Evolutionary conservation across 2,329 filamentous ascomycete species (phyloP).

Genomic region (Penicillium rolfsii): DNA sequence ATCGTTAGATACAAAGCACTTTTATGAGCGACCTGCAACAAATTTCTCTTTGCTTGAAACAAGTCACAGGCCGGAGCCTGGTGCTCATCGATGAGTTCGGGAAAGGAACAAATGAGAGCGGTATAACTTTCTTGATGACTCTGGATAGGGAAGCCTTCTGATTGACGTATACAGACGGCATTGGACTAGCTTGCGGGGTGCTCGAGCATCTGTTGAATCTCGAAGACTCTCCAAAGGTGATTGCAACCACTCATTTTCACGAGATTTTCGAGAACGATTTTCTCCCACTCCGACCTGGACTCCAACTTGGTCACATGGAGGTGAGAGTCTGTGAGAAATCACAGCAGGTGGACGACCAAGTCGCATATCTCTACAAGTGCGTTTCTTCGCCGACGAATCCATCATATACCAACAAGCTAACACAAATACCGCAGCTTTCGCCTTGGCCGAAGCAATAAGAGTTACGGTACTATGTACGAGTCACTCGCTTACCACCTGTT

Average conservation of each 20-base stretch:
- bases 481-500: neutral
- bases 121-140: constrained; percentile 32
- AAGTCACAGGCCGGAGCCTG: constrained; percentile 75
- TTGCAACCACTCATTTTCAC: constrained; percentile 67
- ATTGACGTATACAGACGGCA: constrained; percentile 55
- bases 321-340: constrained; percentile 51
- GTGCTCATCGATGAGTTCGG: constrained; percentile 93
- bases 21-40: constrained; percentile 88
- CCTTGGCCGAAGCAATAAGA: constrained; percentile 72
- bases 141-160: neutral
- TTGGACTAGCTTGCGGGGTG: constrained; percentile 65
- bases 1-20: constrained; percentile 59
- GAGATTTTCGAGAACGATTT: constrained; percentile 59
- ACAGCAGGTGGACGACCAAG: constrained; percentile 54
- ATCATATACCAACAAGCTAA: neutral
- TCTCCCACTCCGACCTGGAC: constrained; percentile 48
- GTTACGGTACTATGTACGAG: constrained; percentile 72
- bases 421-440: constrained; percentile 46
- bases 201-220: constrained; percentile 60
- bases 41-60: constrained; percentile 72
- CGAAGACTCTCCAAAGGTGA: constrained; percentile 58
- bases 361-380: constrained; percentile 69
- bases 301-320: constrained; percentile 64
- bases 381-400: neutral
- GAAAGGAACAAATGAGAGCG: constrained; percentile 66